Evolutionary conservation across 2,329 filamentous ascomycete genomes (phyloP).

Genomic region (Raffaelea arxii): DNA sequence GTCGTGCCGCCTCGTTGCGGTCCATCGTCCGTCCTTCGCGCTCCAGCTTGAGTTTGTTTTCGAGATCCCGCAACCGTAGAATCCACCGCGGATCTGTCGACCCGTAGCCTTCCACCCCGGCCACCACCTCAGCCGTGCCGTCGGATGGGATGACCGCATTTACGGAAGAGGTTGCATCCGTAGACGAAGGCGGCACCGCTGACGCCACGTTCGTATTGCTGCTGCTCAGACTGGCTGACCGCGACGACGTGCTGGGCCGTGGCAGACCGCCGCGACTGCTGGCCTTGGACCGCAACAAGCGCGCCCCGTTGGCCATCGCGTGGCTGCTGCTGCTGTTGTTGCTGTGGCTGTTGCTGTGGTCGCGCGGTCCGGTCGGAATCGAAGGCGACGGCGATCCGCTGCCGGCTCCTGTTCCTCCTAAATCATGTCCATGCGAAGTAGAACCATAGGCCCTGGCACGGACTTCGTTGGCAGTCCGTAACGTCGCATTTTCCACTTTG

Average conservation of each 20-base stretch:
- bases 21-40: conserved; percentile 79
- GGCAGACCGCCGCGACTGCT: conserved; percentile 13
- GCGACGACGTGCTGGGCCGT: conserved; percentile 12
- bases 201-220: conserved; percentile 10
- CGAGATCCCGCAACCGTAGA: conserved; percentile 74
- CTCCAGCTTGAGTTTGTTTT: conserved; percentile 81
- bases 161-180: too few species aligned
- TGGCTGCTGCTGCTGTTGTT: too few species aligned
- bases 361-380: conserved; percentile 44
- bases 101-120: background rate
- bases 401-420: too few species aligned
- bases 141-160: too few species aligned
- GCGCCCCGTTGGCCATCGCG: too few species aligned
- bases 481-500: conserved; percentile 58
- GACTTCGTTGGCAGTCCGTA: conserved; percentile 54
- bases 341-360: conserved; percentile 19
- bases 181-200: conserved; percentile 22
- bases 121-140: background rate
- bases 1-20: conserved; percentile 69
- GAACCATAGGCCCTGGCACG: conserved; percentile 38
- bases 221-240: conserved; percentile 15
- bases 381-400: conserved; percentile 42
- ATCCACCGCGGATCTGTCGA: conserved; percentile 66
- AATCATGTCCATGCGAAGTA: too few species aligned
- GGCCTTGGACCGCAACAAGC: conserved; percentile 12